phyloP scores from a whole-genome alignment of 2,329 filamentous ascomycete species.

The Canariomyces notabilis region DNA sequence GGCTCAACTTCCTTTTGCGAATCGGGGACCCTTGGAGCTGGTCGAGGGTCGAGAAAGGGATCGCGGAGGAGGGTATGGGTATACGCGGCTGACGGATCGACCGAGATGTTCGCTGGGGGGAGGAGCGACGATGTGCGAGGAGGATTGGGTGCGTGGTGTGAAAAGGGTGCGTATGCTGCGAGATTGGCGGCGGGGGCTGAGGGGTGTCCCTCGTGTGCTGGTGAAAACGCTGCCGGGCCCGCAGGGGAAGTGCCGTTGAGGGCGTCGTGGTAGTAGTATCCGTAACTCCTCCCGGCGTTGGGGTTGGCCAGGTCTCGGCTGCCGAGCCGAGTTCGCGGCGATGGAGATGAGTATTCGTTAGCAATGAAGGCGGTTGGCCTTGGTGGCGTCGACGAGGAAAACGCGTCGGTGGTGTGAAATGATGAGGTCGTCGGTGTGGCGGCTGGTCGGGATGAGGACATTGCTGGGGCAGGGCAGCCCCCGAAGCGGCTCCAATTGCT shows the following conservation, averaged over 20 bases:
- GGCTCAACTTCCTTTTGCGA: slow-evolving; percentile 19
- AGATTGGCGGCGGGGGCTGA: slow-evolving; percentile 16
- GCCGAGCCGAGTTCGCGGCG: slow-evolving; percentile 17
- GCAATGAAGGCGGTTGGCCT: slow-evolving; percentile 5
- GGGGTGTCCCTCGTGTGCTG: slow-evolving; percentile 12
- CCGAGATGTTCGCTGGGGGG: slow-evolving; percentile 34
- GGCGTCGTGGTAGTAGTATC: slow-evolving; percentile 9
- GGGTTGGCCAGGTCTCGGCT: slow-evolving; percentile 16
- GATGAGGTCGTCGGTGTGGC: slow-evolving; percentile 20
- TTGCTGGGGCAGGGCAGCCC: slow-evolving; percentile 14
- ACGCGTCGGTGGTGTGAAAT: slow-evolving; percentile 8
- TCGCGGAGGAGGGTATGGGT: slow-evolving; percentile 19
- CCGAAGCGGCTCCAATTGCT: slow-evolving; percentile 14
- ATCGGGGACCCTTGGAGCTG: slow-evolving; percentile 15
- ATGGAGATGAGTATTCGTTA: slow-evolving; percentile 18
- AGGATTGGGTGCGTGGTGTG: slow-evolving; percentile 32
- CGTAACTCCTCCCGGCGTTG: slow-evolving; percentile 9
- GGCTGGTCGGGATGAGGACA: slow-evolving; percentile 25
- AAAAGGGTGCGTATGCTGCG: slow-evolving; percentile 20
- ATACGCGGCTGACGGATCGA: slow-evolving; percentile 18
- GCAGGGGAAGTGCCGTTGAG: slow-evolving; percentile 14
- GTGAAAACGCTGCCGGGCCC: background rate
- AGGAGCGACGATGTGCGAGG: slow-evolving; percentile 42
- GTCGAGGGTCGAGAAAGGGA: slow-evolving; percentile 27
- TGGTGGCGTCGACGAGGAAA: slow-evolving; percentile 18